These are phyloP conservation scores for Bromus sterilis DNA, from an alignment of 176 grass and related monocot species.

Conservation along the genomic window DNA sequence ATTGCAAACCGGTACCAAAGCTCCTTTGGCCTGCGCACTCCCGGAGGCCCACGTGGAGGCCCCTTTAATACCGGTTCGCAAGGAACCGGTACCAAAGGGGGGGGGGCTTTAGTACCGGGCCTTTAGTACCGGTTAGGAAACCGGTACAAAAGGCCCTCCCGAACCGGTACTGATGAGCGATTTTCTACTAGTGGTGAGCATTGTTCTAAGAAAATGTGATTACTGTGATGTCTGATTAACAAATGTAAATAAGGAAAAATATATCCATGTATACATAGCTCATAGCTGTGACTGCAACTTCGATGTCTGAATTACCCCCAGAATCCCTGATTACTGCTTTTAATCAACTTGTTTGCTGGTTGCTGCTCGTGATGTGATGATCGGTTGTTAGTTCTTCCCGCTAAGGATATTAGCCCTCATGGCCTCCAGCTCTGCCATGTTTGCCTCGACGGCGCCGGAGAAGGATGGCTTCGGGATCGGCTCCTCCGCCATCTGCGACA, in stretches of 20 bases:
- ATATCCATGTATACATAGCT: background rate
- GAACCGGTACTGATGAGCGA: no score
- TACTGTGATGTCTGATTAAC: background rate
- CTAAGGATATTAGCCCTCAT: constrained; percentile 50
- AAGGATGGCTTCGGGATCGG: constrained; percentile 43
- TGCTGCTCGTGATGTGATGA: background rate
- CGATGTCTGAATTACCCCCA: background rate
- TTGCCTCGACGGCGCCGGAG: constrained; percentile 21
- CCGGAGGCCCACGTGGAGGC: no score
- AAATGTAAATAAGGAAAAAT: background rate
- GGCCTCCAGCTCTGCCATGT: constrained; percentile 56
- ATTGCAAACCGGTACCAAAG: no score
- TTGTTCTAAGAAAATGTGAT: no score
- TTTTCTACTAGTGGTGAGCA: no score
- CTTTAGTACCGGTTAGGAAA: no score
- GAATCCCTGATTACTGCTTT: background rate
- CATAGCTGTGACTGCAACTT: background rate
- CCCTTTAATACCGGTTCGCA: no score
- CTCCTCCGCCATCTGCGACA: constrained; percentile 52
- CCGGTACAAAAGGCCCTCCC: no score
- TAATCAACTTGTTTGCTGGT: background rate
- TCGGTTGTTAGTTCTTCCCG: constrained; percentile 19
- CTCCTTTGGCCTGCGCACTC: no score
- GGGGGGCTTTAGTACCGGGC: no score
- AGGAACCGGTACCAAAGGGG: no score